phyloP scores from a whole-genome alignment of 164 flowering plant species.

The Stephania japonica region DNA sequence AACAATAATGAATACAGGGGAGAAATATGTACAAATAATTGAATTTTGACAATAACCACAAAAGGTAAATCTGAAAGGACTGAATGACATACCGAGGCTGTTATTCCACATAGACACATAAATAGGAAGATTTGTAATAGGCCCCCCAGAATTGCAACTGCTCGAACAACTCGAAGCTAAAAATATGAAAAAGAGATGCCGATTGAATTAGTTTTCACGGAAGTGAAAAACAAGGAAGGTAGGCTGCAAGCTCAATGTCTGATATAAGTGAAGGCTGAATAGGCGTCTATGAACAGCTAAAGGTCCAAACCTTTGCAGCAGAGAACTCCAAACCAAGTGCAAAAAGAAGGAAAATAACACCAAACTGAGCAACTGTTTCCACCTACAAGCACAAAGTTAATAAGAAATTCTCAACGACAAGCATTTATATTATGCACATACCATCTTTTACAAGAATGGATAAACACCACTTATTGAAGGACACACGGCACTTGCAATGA shows the following conservation, averaged over 20 bases:
- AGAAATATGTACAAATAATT: not conserved
- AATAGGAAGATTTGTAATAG: constrained; percentile 83
- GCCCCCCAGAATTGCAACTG: constrained; percentile 94
- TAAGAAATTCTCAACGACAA: constrained; percentile 7
- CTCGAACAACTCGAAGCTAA: constrained; percentile 95
- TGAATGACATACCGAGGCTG: constrained; percentile 59
- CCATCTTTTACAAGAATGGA: not conserved
- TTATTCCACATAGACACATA: constrained; percentile 89
- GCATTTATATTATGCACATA: not conserved
- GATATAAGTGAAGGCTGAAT: not conserved
- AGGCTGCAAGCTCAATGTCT: not conserved
- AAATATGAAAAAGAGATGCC: constrained; percentile 14
- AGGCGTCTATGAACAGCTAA: not conserved
- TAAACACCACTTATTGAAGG: not conserved
- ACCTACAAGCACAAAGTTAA: constrained; percentile 44
- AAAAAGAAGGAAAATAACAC: constrained; percentile 96
- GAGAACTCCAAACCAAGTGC: constrained; percentile 97
- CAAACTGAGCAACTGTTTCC: constrained; percentile 99
- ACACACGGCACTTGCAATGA: not conserved
- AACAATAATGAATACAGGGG: not conserved
- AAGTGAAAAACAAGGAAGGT: not conserved
- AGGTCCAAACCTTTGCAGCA: constrained; percentile 56
- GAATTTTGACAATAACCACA: not conserved
- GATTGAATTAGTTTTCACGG: not conserved
- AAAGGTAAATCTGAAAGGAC: not conserved